Conservation (phyloP, 805 yeast species). For the Candida bentonensis region DNA sequence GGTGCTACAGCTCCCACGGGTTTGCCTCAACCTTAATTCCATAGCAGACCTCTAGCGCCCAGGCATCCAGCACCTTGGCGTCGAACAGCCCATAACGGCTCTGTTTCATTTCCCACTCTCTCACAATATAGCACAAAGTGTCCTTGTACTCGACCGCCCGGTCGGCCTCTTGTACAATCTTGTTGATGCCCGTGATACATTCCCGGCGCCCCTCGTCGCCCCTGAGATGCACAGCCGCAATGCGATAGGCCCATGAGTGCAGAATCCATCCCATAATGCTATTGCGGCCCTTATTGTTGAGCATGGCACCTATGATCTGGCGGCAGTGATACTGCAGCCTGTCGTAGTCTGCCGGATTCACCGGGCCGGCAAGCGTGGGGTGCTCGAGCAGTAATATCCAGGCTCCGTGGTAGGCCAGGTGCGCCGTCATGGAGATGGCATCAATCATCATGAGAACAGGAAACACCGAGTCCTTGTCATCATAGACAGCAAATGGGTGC, state of each 20-base stretch:
- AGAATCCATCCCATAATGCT: slow-evolving; percentile 1
- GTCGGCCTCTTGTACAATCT: background rate
- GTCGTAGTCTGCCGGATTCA: background rate
- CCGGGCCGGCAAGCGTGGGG: background rate
- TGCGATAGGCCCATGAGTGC: background rate
- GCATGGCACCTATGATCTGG: background rate
- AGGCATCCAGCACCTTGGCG: background rate
- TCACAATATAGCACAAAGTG: background rate
- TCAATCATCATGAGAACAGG: background rate
- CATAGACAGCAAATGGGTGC: background rate
- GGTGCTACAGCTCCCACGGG: no score
- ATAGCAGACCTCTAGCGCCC: slow-evolving; percentile 1
- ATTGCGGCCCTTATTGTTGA: background rate
- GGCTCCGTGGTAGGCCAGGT: background rate
- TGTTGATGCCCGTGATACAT: background rate
- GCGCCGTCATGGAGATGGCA: background rate
- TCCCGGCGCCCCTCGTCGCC: background rate
- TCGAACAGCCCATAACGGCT: background rate
- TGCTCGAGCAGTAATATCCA: background rate
- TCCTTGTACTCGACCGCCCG: background rate
- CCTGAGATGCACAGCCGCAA: background rate
- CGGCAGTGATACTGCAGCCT: background rate
- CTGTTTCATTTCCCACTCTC: background rate
- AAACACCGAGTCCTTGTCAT: background rate
- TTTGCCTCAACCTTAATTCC: no score